Base-by-base conservation (phyloP, 371 early-diverging fungal species). In the Parasitella parasitica region DNA sequence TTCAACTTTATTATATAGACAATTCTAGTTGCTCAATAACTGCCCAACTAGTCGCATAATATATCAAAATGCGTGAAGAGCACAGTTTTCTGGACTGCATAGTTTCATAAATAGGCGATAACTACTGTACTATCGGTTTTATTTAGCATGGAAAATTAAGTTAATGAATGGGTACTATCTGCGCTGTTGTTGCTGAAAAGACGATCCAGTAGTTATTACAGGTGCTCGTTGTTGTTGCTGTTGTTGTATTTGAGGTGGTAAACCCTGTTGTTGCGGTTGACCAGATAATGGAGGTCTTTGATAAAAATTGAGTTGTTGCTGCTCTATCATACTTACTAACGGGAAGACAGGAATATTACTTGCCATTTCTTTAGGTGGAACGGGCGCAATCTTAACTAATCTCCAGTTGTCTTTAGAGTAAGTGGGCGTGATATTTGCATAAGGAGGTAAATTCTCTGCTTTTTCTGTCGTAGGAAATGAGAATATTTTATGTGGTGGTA, bases 401-500 rank as follows among this genome's bases (percentile, higher is more conserved):
- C 69, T 63, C 80, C 80, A 79, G 30, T 70, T 64, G 12, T 79
- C 76, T 54, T 79, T 79, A 7, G 69, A 37, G 54, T 79, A 79
- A n/a, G 73, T 74, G 6, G 80, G 80, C 49, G 77, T 71, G 24
- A 76, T 67, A 39, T 71, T 79, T 9, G 80, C 74, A 46, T 74
- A 68, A 6, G 76, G 77, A 4, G 80, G 77, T 26, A 76, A 55
- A 24, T 58, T 67, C 30, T 77, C 77, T 0, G 75, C 64, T 36
- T 67, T 69, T 37, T 80, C 77, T 6, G 71, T 77, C 7, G 80
- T 77, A 0, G 82, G 81, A 57, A 78, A 86, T 0, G 86, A 85
- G 54, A 86, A 86, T 4, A 79, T 70, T 35, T 81, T 81, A 52
- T 71, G 81, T 39, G 84, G 77, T 32, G 83, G 83, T 32, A 86